These are phyloP conservation scores for Yamadazyma songkhlaensis DNA, from an alignment of 1,139 yeast genomes.

Conservation along the genomic window DNA sequence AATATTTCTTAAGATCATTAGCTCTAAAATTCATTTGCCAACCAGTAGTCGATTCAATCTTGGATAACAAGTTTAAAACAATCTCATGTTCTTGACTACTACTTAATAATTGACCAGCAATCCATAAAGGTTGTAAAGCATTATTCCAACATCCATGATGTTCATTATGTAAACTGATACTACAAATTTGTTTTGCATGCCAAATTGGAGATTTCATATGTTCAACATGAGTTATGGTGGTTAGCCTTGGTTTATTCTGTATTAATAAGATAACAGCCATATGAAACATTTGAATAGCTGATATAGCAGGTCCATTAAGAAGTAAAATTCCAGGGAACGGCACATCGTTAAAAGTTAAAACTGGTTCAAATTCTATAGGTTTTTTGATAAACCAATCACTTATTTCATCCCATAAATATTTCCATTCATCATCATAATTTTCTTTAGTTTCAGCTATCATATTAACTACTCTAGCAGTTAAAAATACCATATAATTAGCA, in stretches of 20 bases:
- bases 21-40: slow-evolving; percentile 39
- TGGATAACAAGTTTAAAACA: slow-evolving; percentile 24
- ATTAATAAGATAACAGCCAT: slow-evolving; percentile 36
- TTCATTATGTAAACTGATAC: slow-evolving; percentile 33
- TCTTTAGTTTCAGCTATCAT: slow-evolving; percentile 19
- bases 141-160: slow-evolving; percentile 36
- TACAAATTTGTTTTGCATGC: slow-evolving; percentile 41
- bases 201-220: slow-evolving; percentile 26
- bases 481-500: slow-evolving; percentile 36
- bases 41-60: slow-evolving; percentile 33
- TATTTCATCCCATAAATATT: slow-evolving; percentile 30
- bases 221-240: slow-evolving; percentile 15
- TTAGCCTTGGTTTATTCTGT: slow-evolving; percentile 35
- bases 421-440: slow-evolving; percentile 33
- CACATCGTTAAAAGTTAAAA: slow-evolving; percentile 21
- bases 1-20: slow-evolving; percentile 28
- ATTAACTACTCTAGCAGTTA: slow-evolving; percentile 32
- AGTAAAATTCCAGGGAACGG: slow-evolving; percentile 35
- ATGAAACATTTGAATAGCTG: slow-evolving; percentile 38
- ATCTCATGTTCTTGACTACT: slow-evolving; percentile 35
- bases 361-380: slow-evolving; percentile 27
- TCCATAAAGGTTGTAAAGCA: slow-evolving; percentile 37
- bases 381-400: slow-evolving; percentile 31
- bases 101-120: slow-evolving; percentile 38
- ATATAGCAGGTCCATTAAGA: slow-evolving; percentile 35